Evolutionary conservation across 805 yeast species (phyloP).

Genomic region (Candida orba): DNA sequence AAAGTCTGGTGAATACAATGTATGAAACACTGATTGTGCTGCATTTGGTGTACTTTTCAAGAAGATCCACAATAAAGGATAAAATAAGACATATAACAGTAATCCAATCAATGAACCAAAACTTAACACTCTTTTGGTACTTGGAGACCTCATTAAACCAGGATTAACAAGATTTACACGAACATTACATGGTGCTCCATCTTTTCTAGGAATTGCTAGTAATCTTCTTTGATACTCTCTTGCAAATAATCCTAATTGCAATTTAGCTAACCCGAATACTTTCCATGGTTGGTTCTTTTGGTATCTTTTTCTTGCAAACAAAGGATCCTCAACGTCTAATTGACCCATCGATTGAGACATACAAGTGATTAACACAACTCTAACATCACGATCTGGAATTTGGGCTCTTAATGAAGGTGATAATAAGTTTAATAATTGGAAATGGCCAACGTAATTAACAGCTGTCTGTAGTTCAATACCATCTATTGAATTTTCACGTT

Average conservation of each 20-base stretch:
- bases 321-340: conserved; percentile 52
- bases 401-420: conserved; percentile 83
- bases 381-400: conserved; percentile 91
- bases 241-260: conserved; percentile 69
- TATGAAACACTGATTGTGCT: conserved; percentile 67
- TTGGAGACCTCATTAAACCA: conserved; percentile 84
- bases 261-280: conserved; percentile 76
- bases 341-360: conserved; percentile 68
- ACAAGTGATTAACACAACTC: conserved; percentile 76
- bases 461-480: conserved; percentile 86
- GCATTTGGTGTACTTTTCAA: conserved; percentile 74
- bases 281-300: conserved; percentile 61
- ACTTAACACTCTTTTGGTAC: conserved; percentile 70
- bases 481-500: conserved; percentile 64
- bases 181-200: conserved; percentile 63
- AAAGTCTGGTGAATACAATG: conserved; percentile 65
- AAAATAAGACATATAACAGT: conserved; percentile 55
- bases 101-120: conserved; percentile 66
- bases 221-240: conserved; percentile 68
- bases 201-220: conserved; percentile 53
- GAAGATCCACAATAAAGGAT: conserved; percentile 80
- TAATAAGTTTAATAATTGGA: conserved; percentile 69
- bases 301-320: conserved; percentile 55
- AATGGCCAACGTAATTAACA: conserved; percentile 74
- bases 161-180: conserved; percentile 79